Evolutionary conservation across 805 yeast species (phyloP), one percentile per base, ranked within the genome.

Genomic region (Suhomyces prunicola): DNA sequence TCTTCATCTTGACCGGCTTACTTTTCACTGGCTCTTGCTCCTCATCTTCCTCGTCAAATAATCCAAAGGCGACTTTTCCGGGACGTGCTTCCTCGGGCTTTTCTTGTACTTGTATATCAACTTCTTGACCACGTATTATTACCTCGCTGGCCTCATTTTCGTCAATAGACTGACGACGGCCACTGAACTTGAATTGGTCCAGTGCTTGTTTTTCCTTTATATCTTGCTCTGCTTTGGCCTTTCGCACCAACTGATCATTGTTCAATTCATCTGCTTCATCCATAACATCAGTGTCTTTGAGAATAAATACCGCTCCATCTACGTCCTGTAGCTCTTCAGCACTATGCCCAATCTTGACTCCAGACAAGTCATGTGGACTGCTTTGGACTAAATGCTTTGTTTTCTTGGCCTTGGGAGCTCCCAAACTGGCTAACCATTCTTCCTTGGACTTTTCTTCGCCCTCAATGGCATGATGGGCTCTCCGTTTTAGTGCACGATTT

Each of bases 281-380:
- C 40, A 74, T 57, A 13, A 80, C 55, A 22, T 68, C 66, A n/a
- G 64, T 58, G 57, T 85, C 89, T 47, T 82, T 77, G 48, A 87
- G 69, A 0, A 91, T 87, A 49, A 88, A 68, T 2, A 86, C 71
- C 0, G 74, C 80, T 6, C 75, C 72, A n/a, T 68, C 77, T 1
- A 77, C 57, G 12, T 64, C 60, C 2, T 61, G 57, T 9, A 84
- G 60, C n/a, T 77, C 78, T n/a, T 62, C 61, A 9, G 70, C 39
- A 33, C 68, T 65, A 62, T 84, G 88, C 0, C 76, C 80, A 2
- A 85, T 71, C 40, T 70, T 71, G 13, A 79, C 44, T 0, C 72
- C 74, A 5, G 69, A 61, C 7, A 74, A 57, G 27, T 68, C 76
- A 10, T 67, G 67, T 2, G 60, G 48, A 2, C 50, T 4, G 52